These are phyloP conservation scores for Dendrothele bispora DNA, from an alignment of 768 basidiomycete species.

Conservation along the genomic window DNA sequence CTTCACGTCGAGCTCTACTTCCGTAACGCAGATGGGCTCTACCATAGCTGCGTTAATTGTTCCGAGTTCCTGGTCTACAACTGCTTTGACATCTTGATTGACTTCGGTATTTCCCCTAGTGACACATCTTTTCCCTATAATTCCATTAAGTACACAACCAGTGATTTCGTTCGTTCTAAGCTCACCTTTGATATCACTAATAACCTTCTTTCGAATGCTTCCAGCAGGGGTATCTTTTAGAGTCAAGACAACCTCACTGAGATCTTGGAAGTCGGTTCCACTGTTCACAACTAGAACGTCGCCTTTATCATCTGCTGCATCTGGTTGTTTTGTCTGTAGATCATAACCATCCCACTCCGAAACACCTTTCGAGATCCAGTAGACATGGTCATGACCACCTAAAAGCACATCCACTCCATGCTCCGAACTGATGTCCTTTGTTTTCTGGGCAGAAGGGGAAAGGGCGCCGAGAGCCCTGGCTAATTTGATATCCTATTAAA, in stretches of 20 bases:
- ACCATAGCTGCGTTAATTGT: constrained; percentile 48
- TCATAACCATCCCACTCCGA: constrained; percentile 51
- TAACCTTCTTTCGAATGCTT: constrained; percentile 46
- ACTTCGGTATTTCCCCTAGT: constrained; percentile 44
- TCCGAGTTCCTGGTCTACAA: constrained; percentile 46
- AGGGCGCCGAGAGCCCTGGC: no score
- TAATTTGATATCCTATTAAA: no score
- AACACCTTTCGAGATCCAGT: constrained; percentile 51
- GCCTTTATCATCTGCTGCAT: constrained; percentile 48
- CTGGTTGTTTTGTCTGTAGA: constrained; percentile 33
- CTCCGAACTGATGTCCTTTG: no score
- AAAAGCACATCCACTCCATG: neutral
- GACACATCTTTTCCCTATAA: constrained; percentile 47
- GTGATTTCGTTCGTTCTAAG: neutral
- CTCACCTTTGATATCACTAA: constrained; percentile 44
- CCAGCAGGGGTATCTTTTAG: constrained; percentile 46
- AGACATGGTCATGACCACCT: constrained; percentile 62
- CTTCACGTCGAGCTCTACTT: constrained; percentile 52
- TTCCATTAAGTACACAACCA: neutral
- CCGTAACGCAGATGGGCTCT: constrained; percentile 53
- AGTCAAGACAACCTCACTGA: constrained; percentile 53
- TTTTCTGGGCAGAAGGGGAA: no score
- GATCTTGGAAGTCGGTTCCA: constrained; percentile 68
- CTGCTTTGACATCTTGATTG: constrained; percentile 37
- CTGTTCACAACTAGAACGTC: constrained; percentile 57